A percentile compares a stretch with the other conserved stretches of the same genome.
Evolutionary conservation across 441 rosid species (phyloP).

Genomic region (Gossypium davidsonii): DNA sequence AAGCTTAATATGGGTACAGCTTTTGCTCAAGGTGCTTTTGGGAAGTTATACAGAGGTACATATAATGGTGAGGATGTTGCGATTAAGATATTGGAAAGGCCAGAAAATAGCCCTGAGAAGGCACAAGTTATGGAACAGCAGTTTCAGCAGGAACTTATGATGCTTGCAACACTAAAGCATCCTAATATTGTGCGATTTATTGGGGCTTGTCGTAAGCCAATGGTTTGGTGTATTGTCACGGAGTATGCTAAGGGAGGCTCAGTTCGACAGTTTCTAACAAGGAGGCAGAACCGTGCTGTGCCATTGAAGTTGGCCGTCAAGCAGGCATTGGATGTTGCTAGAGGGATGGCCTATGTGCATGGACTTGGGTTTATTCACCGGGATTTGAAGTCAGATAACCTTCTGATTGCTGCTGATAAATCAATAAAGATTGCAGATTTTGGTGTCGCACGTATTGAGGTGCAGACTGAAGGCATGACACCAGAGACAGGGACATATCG

Average conservation of each 20-base stretch:
- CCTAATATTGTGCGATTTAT: conserved; percentile 87
- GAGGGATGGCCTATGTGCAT: conserved; percentile 94
- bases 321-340: conserved; percentile 93
- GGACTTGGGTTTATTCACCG: conserved; percentile 77
- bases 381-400: conserved; percentile 92
- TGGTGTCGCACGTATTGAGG: conserved; percentile 97
- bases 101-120: conserved; percentile 54
- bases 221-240: conserved; percentile 96
- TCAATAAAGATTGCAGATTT: conserved; percentile 94
- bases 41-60: conserved; percentile 85
- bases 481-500: conserved; percentile 98
- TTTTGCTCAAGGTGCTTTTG: conserved; percentile 97
- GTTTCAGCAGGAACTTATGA: conserved; percentile 93
- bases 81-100: conserved; percentile 86
- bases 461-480: conserved; percentile 98
- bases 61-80: conserved; percentile 92
- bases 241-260: conserved; percentile 97
- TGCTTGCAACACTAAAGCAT: conserved; percentile 81
- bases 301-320: conserved; percentile 82
- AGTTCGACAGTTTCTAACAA: conserved; percentile 74
- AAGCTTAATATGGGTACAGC: conserved; percentile 87
- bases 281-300: conserved; percentile 71
- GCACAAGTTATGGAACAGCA: conserved; percentile 90
- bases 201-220: conserved; percentile 76
- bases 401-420: conserved; percentile 73